Evolutionary conservation across 495 filamentous ascomycete genomes (phyloP), one percentile per base, ranked within the genome.

Genomic region (Penicillium nucicola): DNA sequence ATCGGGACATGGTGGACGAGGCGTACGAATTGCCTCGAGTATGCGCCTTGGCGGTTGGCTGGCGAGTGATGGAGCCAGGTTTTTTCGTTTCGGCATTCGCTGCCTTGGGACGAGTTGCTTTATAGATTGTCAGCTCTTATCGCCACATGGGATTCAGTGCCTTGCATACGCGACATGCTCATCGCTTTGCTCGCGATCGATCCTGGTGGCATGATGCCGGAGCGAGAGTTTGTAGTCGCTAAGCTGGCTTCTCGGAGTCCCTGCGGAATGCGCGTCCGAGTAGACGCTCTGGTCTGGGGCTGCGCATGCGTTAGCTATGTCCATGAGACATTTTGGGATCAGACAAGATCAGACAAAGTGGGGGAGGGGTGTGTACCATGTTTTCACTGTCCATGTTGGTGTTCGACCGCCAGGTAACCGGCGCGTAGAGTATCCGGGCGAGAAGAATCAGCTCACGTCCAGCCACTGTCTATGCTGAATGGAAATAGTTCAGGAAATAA

Each of bases 151-250:
- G 20, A 2, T 13, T 32, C 34, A 6, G 18, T 25, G 7, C 17
- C 10, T 40, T 47, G 52, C 70, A 28, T 71, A 75, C 72, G 68
- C 34, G 68, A 55, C 33, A 70, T 35, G 38, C 50, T 51, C 32
- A 58, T 51, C 0, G 60, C 46, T 49, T 74, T 71, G 41, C 61
- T 69, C n/a, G 69, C 66, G 35, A 72, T 68, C 13, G 66, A 60
- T 14, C 76, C 70, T 59, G 84, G 80, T 32, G 75, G 72, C 49
- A 76, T 68, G 25, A 75, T 64, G 20, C 66, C 65, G 11, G 81
- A 77, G 52, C 88, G 84, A 50, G 82, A 73, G 70, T 93, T 93
- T 53, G 73, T 82, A 46, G 83, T 76, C 4, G 88, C 87, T 4
- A 82, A 76, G 47, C 81, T 80, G 65, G 85, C 78, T 51, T 87